Percentiles rank a stretch among this genome's conserved stretches.
phyloP scores from a whole-genome alignment of 192 early-diverging fungal genomes.

The Backusella morwellensis region DNA sequence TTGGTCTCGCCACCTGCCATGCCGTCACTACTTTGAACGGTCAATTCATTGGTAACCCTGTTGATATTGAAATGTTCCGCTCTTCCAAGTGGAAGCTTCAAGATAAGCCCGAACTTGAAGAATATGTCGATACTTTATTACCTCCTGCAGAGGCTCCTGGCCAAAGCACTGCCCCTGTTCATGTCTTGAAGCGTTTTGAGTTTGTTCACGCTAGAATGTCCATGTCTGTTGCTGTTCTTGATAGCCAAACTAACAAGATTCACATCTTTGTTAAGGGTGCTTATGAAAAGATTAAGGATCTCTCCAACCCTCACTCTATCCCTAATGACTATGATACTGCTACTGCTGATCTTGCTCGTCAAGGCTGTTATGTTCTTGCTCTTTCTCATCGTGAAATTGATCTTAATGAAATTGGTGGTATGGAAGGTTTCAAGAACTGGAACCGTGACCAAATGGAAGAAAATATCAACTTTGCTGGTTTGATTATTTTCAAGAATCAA shows the following conservation, averaged over 20 bases:
- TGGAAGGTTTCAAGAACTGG: conserved; percentile 25
- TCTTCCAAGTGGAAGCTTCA: conserved; percentile 42
- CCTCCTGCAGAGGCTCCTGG: conserved; percentile 25
- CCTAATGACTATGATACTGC: conserved; percentile 57
- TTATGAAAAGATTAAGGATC: conserved; percentile 68
- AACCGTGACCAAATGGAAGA: conserved; percentile 62
- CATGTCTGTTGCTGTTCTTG: conserved; percentile 67
- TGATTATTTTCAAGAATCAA: conserved; percentile 76
- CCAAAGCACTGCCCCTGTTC: conserved; percentile 22
- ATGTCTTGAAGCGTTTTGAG: conserved; percentile 65
- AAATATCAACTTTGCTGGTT: conserved; percentile 52
- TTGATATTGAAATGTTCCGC: conserved; percentile 71
- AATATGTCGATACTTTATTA: conserved; percentile 42
- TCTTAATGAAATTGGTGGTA: conserved; percentile 34
- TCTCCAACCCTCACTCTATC: conserved; percentile 42
- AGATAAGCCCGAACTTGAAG: conserved; percentile 8
- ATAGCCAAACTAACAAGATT: conserved; percentile 43
- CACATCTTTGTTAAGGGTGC: conserved; percentile 70
- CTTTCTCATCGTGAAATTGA: conserved; percentile 55
- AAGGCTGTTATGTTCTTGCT: conserved; percentile 78
- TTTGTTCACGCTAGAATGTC: conserved; percentile 68
- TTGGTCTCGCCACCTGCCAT: conserved; percentile 46
- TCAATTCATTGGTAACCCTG: conserved; percentile 55
- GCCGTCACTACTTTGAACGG: conserved; percentile 47
- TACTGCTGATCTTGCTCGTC: conserved; percentile 54